These are phyloP conservation scores for Candida sakaeoensis DNA, from an alignment of 805 yeast species.

Conservation along the genomic window DNA sequence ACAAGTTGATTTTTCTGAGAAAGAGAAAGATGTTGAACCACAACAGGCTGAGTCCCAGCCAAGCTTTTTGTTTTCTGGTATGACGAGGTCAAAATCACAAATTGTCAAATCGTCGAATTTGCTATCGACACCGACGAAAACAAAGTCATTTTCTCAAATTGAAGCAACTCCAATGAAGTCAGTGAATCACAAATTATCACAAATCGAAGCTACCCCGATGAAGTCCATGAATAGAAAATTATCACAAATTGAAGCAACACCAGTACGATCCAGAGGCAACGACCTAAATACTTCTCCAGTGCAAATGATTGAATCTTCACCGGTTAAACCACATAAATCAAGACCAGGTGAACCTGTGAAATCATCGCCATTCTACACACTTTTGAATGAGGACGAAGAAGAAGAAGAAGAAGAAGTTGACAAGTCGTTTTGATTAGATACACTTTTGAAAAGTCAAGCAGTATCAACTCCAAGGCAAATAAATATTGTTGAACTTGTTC, in stretches of 20 bases:
- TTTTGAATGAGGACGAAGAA: constrained; percentile 1
- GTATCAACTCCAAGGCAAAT: neutral
- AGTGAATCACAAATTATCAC: constrained; percentile 13
- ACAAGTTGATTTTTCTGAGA: constrained; percentile 33
- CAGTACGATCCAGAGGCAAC: neutral
- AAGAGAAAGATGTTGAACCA: neutral
- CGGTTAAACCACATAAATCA: neutral
- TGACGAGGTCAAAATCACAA: constrained; percentile 18
- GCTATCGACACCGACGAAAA: constrained; percentile 22
- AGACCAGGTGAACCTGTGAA: constrained; percentile 4
- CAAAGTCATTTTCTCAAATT: constrained; percentile 18
- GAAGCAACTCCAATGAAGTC: neutral
- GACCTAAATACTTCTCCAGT: neutral
- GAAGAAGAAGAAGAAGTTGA: constrained; percentile 1
- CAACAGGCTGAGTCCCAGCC: constrained; percentile 9
- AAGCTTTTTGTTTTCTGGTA: constrained; percentile 27
- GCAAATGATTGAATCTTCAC: constrained; percentile 1
- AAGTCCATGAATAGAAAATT: neutral
- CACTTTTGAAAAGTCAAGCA: no score
- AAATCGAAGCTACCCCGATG: constrained; percentile 23
- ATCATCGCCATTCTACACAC: constrained; percentile 1
- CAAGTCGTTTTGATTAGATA: neutral
- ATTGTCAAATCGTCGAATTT: constrained; percentile 25
- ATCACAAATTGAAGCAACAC: constrained; percentile 3
- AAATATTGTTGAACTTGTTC: neutral